Conservation (phyloP, 208 protist species). For the Polymyxa betae region DNA sequence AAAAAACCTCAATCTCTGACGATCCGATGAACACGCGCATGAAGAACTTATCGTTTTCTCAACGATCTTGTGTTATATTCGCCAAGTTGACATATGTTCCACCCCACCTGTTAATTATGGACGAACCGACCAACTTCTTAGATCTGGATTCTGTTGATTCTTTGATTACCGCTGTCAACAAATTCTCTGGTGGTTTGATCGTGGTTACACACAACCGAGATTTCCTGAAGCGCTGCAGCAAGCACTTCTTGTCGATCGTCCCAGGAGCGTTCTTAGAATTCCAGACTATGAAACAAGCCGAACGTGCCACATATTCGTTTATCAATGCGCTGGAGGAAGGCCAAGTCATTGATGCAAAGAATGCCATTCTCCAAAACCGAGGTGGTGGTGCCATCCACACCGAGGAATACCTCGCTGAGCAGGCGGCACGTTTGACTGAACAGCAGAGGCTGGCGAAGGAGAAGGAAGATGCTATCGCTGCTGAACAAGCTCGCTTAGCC, state of each 20-base stretch:
- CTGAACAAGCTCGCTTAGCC: not conserved
- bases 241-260: conserved; percentile 58
- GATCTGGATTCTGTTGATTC: conserved; percentile 60
- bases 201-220: conserved; percentile 59
- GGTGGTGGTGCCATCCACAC: conserved; percentile 55
- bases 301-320: conserved; percentile 59
- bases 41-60: conserved; percentile 26
- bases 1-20: conserved; percentile 52
- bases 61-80: conserved; percentile 58
- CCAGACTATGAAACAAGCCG: conserved; percentile 44
- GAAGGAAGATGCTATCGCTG: conserved; percentile 8
- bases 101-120: conserved; percentile 61
- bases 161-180: conserved; percentile 54
- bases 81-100: conserved; percentile 57
- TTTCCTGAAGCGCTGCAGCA: conserved; percentile 56
- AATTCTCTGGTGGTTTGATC: conserved; percentile 53
- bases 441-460: conserved; percentile 53
- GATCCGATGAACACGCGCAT: conserved; percentile 52
- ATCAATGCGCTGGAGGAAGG: conserved; percentile 56
- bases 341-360: conserved; percentile 5
- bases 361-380: conserved; percentile 38
- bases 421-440: not conserved
- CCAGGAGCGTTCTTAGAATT: conserved; percentile 56
- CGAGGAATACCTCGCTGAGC: conserved; percentile 40
- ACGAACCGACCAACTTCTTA: conserved; percentile 62